Percentiles rank a stretch among this genome's conserved stretches.
Conservation (phyloP, 2,329 filamentous ascomycete species). For the Knoxdaviesia proteae region DNA sequence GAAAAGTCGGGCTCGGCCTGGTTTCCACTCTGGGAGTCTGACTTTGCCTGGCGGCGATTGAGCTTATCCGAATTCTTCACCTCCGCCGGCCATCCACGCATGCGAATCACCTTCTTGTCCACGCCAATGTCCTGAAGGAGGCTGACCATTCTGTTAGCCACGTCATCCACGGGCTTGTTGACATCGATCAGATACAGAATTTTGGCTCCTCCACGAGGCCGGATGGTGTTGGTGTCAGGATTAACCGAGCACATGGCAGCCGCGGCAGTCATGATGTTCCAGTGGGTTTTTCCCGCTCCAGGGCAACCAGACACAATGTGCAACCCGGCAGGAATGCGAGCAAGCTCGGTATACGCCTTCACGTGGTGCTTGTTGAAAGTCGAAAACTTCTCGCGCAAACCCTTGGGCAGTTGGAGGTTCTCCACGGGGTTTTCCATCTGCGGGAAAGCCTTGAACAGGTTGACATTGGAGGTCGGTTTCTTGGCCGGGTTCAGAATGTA, state of each 20-base stretch:
- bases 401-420: conserved; percentile 6
- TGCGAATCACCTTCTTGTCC: conserved; percentile 14
- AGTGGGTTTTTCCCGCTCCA: conserved; percentile 25
- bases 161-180: conserved; percentile 24
- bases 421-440: conserved; percentile 13
- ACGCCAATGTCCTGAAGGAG: conserved; percentile 16
- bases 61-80: conserved; percentile 12
- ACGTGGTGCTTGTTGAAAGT: conserved; percentile 18
- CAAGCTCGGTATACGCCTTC: conserved; percentile 14
- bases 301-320: conserved; percentile 24
- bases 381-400: conserved; percentile 11
- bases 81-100: conserved; percentile 20
- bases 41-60: conserved; percentile 5
- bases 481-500: conserved; percentile 13
- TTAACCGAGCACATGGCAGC: conserved; percentile 10
- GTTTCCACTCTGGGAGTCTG: conserved; percentile 1
- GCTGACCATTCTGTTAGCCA: conserved; percentile 18
- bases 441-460: conserved; percentile 12
- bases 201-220: conserved; percentile 6
- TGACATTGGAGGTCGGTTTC: conserved; percentile 6
- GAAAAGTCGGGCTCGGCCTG: conserved; percentile 12
- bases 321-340: conserved; percentile 18
- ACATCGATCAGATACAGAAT: conserved; percentile 25
- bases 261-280: conserved; percentile 20
- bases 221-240: not conserved